Percentiles rank a stretch among this genome's conserved stretches.
These are phyloP conservation scores for Cyberlindnera suaveolens DNA, from an alignment of 805 yeast species.

Conservation along the genomic window DNA sequence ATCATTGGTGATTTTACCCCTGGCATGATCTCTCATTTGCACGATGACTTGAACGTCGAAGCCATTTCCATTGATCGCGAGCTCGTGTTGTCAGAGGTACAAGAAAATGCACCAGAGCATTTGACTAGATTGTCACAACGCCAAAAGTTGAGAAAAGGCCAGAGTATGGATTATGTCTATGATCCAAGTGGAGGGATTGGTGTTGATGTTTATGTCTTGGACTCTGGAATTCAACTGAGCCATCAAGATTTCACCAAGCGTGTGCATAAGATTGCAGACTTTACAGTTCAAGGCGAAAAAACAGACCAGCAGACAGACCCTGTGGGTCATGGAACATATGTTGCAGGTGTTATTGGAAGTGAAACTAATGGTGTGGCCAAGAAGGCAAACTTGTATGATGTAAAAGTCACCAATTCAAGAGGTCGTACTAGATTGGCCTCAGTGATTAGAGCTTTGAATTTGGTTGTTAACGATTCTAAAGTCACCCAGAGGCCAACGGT, in stretches of 20 bases:
- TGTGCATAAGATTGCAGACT: conserved; percentile 37
- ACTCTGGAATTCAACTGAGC: conserved; percentile 30
- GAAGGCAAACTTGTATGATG: conserved; percentile 35
- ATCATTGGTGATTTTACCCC: conserved; percentile 31
- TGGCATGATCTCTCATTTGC: conserved; percentile 25
- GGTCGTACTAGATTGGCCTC: conserved; percentile 31
- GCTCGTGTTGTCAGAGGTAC: conserved; percentile 31
- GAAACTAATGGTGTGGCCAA: conserved; percentile 49
- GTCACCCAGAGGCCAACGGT: conserved; percentile 32
- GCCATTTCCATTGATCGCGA: conserved; percentile 32
- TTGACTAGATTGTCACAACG: conserved; percentile 35
- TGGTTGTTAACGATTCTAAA: conserved; percentile 23
- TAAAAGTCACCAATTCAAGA: conserved; percentile 34
- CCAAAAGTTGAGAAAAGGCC: conserved; percentile 20
- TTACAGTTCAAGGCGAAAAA: conserved; percentile 31
- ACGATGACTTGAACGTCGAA: conserved; percentile 29
- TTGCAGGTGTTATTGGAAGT: conserved; percentile 50
- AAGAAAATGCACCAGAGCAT: conserved; percentile 38
- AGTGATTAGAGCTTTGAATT: conserved; percentile 28
- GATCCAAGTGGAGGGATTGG: conserved; percentile 37
- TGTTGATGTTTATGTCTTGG: conserved; percentile 33
- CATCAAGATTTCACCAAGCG: conserved; percentile 41
- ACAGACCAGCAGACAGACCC: conserved; percentile 16
- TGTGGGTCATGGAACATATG: conserved; percentile 53
- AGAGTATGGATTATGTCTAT: conserved; percentile 32